Evolutionary conservation across 2,329 filamentous ascomycete species (phyloP).

Genomic region (Exophiala sp.): DNA sequence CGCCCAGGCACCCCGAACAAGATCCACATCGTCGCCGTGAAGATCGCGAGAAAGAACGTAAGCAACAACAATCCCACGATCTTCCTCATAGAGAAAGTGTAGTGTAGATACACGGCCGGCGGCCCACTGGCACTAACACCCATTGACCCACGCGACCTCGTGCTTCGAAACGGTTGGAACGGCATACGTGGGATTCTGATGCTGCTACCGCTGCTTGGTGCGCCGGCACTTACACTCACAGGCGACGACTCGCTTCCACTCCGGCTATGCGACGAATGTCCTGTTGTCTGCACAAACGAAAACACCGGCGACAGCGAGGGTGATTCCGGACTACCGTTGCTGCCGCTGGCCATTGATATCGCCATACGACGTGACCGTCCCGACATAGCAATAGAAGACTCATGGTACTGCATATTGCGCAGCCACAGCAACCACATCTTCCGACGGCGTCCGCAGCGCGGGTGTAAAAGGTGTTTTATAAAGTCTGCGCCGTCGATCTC

Average conservation of each 20-base stretch:
- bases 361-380: not conserved
- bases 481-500: slow-evolving; percentile 24
- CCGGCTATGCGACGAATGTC: slow-evolving; percentile 8
- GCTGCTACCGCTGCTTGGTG: not conserved
- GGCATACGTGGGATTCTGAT: slow-evolving; percentile 12
- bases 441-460: slow-evolving; percentile 21
- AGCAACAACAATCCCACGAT: slow-evolving; percentile 11
- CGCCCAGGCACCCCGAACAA: slow-evolving; percentile 27
- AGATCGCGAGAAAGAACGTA: slow-evolving; percentile 14
- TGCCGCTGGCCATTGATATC: not conserved
- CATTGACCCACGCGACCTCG: not conserved
- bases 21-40: slow-evolving; percentile 25
- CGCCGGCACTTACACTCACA: not conserved
- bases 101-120: slow-evolving; percentile 19
- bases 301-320: slow-evolving; percentile 8
- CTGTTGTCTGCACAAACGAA: slow-evolving; percentile 10
- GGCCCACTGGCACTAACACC: not conserved
- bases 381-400: not conserved
- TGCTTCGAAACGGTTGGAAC: slow-evolving; percentile 6
- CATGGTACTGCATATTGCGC: slow-evolving; percentile 18
- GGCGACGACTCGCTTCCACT: not conserved
- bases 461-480: slow-evolving; percentile 18
- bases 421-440: slow-evolving; percentile 29
- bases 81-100: slow-evolving; percentile 19
- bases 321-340: not conserved